Base-by-base conservation (phyloP, 345 rosid species). In the Rhizophora apiculata region DNA sequence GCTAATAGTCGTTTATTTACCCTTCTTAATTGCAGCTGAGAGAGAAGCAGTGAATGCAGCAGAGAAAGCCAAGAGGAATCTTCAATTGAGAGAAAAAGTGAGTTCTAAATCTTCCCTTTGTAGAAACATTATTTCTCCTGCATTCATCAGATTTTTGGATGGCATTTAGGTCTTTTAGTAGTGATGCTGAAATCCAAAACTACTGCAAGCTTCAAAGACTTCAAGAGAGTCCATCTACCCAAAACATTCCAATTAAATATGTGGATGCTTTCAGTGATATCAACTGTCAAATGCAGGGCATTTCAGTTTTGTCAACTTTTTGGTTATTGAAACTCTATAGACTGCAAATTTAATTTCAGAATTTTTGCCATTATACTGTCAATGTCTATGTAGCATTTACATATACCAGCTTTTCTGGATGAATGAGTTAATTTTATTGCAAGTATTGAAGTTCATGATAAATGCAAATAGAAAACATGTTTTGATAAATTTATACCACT, bases 21-120 rank as follows among this genome's bases (percentile, higher is more conserved):
- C 53, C 30, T 26, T n/a, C 31, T 39, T 11, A 39, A 57, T 5
- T 82, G 82, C 85, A 94, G 98, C 96, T 65, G 98, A 92, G 84
- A 82, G 91, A 79, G 96, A 94, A 76, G 88, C 92, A 9, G 93
- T 86, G 62, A 85, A 75, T 84, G 93, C 98, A 62, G 95, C 93
- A 6, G 98, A 91, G 78, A 80, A 96, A 75, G 98, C 90, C 19
- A 89, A 91, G 83, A 88, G 96, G 82, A 94, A 89, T 75, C 83
- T 65, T 54, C 93, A 80, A 67, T 76, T 85, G 81, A 87, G 98
- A 78, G 96, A 89, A 71, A 89, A 94, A 78, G 98, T 91, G 67
- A 80, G 93, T 81, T 52, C 60, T 5, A 60, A 68, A 4, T 48
- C 60, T 32, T 46, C 56, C 34, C 59, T 49, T 7, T 53, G 26